Conservation (phyloP, 352 stramenopile genomes). For the Globisporangium iwayamae region DNA sequence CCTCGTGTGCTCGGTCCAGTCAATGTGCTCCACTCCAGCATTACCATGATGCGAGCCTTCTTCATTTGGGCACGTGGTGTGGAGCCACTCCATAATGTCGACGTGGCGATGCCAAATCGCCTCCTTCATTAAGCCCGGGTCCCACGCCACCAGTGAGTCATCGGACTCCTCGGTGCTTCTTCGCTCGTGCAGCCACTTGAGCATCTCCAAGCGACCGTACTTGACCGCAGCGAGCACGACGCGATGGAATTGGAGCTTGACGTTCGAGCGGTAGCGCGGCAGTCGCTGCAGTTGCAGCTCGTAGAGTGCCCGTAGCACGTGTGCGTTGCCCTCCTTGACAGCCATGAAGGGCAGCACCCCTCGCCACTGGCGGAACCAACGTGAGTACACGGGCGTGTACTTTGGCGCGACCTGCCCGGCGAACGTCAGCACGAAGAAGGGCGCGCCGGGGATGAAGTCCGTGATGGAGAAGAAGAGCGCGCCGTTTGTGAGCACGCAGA, state of each 20-base stretch:
- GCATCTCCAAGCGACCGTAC: conserved; percentile 5
- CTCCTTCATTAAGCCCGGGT: conserved; percentile 5
- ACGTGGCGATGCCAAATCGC: conserved; percentile 14
- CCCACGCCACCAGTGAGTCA: background rate
- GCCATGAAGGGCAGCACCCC: conserved; percentile 14
- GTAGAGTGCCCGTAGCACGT: conserved; percentile 8
- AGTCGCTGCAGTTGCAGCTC: background rate
- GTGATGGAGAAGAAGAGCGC: conserved; percentile 6
- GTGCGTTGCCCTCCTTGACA: conserved; percentile 1
- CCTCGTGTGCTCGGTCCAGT: background rate
- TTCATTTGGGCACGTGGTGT: background rate
- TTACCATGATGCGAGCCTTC: background rate
- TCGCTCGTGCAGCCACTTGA: conserved; percentile 6
- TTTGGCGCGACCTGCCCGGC: background rate
- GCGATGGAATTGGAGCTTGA: conserved; percentile 11
- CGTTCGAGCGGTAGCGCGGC: background rate
- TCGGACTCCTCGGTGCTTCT: background rate
- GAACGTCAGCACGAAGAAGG: conserved; percentile 6
- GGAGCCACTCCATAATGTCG: conserved; percentile 8
- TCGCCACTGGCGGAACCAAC: conserved; percentile 7
- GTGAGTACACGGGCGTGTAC: conserved; percentile 11
- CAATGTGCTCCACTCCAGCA: conserved; percentile 7
- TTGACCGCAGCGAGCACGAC: conserved; percentile 8
- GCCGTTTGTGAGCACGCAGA: conserved; percentile 9
- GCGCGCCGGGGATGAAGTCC: background rate